A percentile compares a stretch with the other conserved stretches of the same genome.
These are phyloP conservation scores for Gomphus sp. DNA, from an alignment of 1,284 basidiomycete species.

Conservation along the genomic window DNA sequence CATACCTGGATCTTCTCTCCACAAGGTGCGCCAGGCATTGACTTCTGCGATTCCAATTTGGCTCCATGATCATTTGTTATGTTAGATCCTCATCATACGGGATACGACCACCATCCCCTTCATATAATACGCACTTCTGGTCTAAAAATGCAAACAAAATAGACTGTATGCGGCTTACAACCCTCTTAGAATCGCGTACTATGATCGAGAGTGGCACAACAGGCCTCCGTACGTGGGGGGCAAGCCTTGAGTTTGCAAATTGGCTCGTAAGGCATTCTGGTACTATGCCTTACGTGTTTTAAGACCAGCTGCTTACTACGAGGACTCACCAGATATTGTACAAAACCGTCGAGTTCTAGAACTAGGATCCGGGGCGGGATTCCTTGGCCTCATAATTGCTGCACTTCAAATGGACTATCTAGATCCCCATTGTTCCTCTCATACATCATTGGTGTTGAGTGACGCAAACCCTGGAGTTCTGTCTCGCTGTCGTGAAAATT, in stretches of 20 bases:
- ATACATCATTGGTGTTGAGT: conserved; percentile 41
- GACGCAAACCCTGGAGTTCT: conserved; percentile 61
- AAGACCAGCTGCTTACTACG: background rate
- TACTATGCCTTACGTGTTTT: conserved; percentile 18
- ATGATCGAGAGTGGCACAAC: conserved; percentile 68
- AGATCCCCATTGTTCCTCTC: conserved; percentile 14
- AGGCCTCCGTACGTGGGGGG: conserved; percentile 67
- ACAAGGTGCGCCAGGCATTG: conserved; percentile 17
- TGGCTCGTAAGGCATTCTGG: conserved; percentile 49
- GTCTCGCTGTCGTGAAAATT: conserved; percentile 47
- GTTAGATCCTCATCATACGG: background rate
- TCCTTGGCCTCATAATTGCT: conserved; percentile 54
- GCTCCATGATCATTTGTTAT: background rate
- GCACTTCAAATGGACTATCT: conserved; percentile 34
- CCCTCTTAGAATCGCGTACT: conserved; percentile 61
- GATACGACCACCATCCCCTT: conserved; percentile 34
- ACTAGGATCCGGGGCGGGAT: conserved; percentile 65
- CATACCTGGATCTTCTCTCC: conserved; percentile 40
- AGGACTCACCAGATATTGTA: conserved; percentile 36
- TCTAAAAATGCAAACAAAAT: conserved; percentile 12
- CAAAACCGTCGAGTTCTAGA: conserved; percentile 46
- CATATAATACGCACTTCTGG: conserved; percentile 64
- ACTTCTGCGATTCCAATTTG: background rate
- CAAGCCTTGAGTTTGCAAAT: conserved; percentile 56
- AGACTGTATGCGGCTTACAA: conserved; percentile 31